phyloP scores from a whole-genome alignment of 2,329 filamentous ascomycete species.

The Bipolaris cookei region DNA sequence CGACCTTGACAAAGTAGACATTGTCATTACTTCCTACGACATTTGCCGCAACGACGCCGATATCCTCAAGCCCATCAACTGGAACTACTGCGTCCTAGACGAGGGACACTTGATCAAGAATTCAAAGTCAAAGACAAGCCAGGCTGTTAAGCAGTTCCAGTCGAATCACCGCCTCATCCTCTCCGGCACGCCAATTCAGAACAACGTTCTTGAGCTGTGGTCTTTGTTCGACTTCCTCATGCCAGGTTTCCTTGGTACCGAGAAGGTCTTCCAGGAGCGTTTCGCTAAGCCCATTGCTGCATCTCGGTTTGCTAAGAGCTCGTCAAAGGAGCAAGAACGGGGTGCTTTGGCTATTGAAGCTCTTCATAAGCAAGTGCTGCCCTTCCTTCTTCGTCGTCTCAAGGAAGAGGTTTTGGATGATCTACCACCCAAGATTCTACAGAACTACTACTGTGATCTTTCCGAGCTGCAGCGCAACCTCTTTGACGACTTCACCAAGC shows the following conservation, averaged over 20 bases:
- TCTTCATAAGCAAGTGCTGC: conserved; percentile 96
- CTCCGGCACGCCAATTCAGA: conserved; percentile 96
- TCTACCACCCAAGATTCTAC: conserved; percentile 94
- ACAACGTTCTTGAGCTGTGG: conserved; percentile 96
- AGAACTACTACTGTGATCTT: conserved; percentile 99
- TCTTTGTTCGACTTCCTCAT: conserved; percentile 98
- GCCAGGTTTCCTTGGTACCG: conserved; percentile 94
- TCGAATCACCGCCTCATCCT: conserved; percentile 96
- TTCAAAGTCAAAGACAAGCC: conserved; percentile 92
- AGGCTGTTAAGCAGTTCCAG: conserved; percentile 85
- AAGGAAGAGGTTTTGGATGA: conserved; percentile 98
- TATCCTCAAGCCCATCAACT: conserved; percentile 78
- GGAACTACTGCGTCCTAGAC: conserved; percentile 97
- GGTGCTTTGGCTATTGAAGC: conserved; percentile 96
- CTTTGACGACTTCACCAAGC: conserved; percentile 95
- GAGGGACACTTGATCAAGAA: conserved; percentile 99
- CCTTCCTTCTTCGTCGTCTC: conserved; percentile 91
- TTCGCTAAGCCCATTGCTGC: conserved; percentile 96
- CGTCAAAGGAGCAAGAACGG: conserved; percentile 96
- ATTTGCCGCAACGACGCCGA: conserved; percentile 97
- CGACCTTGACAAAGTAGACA: conserved; percentile 77
- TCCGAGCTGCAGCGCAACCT: conserved; percentile 93
- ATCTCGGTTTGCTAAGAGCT: conserved; percentile 94
- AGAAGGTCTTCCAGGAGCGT: conserved; percentile 95
- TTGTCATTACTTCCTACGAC: conserved; percentile 97